Evolutionary conservation across 1,284 basidiomycete genomes (phyloP).

Genomic region (Crucibulum cyathiforme): DNA sequence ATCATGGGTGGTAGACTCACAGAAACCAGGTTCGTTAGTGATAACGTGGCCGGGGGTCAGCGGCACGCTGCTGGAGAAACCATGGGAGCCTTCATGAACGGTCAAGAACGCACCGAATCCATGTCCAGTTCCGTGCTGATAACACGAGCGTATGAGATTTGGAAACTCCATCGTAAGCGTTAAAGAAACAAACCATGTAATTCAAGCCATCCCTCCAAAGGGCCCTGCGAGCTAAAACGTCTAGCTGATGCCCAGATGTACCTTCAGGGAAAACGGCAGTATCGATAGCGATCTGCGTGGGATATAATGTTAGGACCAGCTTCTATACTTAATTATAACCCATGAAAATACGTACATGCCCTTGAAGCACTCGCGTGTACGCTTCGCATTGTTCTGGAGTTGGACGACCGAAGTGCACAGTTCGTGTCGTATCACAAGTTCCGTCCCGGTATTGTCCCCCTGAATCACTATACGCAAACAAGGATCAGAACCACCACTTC

Average conservation of each 20-base stretch:
- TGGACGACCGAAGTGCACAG: constrained; percentile 87
- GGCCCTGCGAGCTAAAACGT: constrained; percentile 84
- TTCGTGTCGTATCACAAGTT: constrained; percentile 93
- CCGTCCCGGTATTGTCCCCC: constrained; percentile 91
- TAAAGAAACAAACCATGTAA: constrained; percentile 62
- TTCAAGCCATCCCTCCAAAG: constrained; percentile 91
- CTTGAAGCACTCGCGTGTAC: constrained; percentile 94
- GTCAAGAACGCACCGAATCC: constrained; percentile 84
- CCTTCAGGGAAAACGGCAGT: constrained; percentile 88
- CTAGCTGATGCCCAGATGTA: constrained; percentile 81
- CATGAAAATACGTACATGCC: constrained; percentile 74
- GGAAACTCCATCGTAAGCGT: background rate
- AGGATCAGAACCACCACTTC: constrained; percentile 4
- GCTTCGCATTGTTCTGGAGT: constrained; percentile 85
- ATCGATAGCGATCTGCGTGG: constrained; percentile 84
- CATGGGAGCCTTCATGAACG: constrained; percentile 79
- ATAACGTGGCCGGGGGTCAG: constrained; percentile 86
- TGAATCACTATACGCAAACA: constrained; percentile 67
- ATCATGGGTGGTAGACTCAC: constrained; percentile 50
- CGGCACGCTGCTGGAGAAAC: constrained; percentile 69
- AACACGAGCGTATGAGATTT: constrained; percentile 12
- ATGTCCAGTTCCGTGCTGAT: constrained; percentile 83
- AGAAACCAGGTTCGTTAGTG: constrained; percentile 88
- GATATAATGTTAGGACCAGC: background rate
- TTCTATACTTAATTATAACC: background rate